phyloP scores from a whole-genome alignment of 768 basidiomycete genomes.

The Lentinula aciculospora region DNA sequence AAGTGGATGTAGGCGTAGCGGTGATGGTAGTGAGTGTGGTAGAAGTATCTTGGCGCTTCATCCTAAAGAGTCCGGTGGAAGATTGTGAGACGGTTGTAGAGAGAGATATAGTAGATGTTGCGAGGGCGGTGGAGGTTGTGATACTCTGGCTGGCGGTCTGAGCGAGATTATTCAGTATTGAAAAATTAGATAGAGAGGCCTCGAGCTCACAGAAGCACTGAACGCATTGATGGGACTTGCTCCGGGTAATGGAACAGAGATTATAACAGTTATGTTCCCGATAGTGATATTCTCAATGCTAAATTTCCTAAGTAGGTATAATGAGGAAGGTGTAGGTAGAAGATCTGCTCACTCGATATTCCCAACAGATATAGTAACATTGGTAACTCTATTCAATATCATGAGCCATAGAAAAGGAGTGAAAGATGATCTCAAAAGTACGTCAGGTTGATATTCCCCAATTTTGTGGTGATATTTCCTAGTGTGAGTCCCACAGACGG shows the following conservation, averaged over 20 bases:
- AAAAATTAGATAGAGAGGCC: background rate
- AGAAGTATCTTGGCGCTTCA: slow-evolving; percentile 10
- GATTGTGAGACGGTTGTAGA: slow-evolving; percentile 6
- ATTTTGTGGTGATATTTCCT: slow-evolving; percentile 15
- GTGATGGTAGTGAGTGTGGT: background rate
- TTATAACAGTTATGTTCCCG: slow-evolving; percentile 14
- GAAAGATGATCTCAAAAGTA: background rate
- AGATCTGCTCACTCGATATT: slow-evolving; percentile 12
- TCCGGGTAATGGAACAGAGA: slow-evolving; percentile 15
- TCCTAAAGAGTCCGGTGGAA: slow-evolving; percentile 9
- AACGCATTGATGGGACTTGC: slow-evolving; percentile 15
- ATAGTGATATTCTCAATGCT: slow-evolving; percentile 14
- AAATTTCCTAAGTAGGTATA: background rate
- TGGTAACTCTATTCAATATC: slow-evolving; percentile 10
- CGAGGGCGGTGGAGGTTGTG: slow-evolving; percentile 10
- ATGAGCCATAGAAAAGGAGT: background rate
- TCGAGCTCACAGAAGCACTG: slow-evolving; percentile 11
- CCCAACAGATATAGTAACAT: slow-evolving; percentile 14
- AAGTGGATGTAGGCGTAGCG: background rate
- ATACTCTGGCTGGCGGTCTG: slow-evolving; percentile 14
- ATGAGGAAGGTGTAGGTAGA: background rate
- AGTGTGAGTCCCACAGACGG: slow-evolving; percentile 11
- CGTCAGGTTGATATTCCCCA: slow-evolving; percentile 16
- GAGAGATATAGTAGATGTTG: slow-evolving; percentile 12
- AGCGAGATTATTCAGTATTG: background rate